Evolutionary conservation across 2,329 filamentous ascomycete species (phyloP).

Genomic region (Fusarium lyarnte): DNA sequence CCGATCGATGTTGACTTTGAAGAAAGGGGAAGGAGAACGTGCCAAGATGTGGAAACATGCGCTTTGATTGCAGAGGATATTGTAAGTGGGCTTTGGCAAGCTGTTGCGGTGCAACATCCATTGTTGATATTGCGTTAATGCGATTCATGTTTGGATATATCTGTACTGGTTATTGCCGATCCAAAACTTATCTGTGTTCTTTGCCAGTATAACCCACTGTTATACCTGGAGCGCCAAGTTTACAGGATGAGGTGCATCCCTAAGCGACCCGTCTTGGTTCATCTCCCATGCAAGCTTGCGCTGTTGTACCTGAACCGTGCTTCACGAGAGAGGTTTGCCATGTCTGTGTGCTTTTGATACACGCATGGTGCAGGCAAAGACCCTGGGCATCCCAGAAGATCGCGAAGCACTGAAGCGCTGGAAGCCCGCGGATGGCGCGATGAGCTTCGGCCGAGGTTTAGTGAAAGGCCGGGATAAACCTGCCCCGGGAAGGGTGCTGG

Average conservation of each 20-base stretch:
- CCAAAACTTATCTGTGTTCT: background rate
- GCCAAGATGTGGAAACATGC: conserved; percentile 25
- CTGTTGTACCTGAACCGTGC: conserved; percentile 24
- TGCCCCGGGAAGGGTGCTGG: conserved; percentile 10
- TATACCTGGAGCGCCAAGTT: conserved; percentile 1
- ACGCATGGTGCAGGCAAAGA: conserved; percentile 29
- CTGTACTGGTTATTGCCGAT: background rate
- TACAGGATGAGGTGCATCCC: conserved; percentile 17
- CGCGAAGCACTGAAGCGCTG: conserved; percentile 20
- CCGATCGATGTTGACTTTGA: background rate
- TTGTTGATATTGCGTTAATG: background rate
- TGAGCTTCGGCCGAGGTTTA: conserved; percentile 35
- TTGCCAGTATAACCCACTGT: background rate
- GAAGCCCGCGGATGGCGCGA: conserved; percentile 35
- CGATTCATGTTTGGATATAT: background rate
- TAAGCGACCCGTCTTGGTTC: conserved; percentile 19
- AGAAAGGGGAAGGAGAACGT: conserved; percentile 11
- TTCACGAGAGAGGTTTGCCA: background rate
- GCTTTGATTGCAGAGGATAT: conserved; percentile 21
- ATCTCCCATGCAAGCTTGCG: conserved; percentile 4
- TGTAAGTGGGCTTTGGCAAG: conserved; percentile 19
- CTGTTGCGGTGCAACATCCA: conserved; percentile 2
- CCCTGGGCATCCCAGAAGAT: conserved; percentile 18
- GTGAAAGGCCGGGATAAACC: conserved; percentile 15
- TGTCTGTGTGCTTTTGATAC: conserved; percentile 4